Percentiles rank a stretch among this genome's conserved stretches.
Evolutionary conservation across 2,329 filamentous ascomycete species (phyloP).

Genomic region (Neoarthrinium moseri): DNA sequence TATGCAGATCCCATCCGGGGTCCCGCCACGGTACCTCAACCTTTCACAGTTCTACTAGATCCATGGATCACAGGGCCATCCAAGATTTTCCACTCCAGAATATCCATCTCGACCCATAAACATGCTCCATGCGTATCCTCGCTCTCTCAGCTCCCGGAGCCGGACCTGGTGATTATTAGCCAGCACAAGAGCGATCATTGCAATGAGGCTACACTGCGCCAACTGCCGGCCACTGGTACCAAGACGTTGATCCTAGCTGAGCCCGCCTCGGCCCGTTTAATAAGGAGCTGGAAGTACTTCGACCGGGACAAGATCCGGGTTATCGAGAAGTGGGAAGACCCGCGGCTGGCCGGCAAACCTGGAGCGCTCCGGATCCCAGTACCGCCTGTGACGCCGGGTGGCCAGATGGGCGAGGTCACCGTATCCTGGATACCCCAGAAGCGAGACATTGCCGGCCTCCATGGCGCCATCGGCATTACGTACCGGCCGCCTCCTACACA

Average conservation of each 20-base stretch:
- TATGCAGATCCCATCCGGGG: conserved; percentile 23
- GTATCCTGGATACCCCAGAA: conserved; percentile 65
- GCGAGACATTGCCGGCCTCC: conserved; percentile 57
- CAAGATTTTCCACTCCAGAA: conserved; percentile 58
- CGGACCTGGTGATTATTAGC: conserved; percentile 46
- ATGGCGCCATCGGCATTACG: conserved; percentile 70
- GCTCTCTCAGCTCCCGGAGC: conserved; percentile 37
- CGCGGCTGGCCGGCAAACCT: conserved; percentile 30
- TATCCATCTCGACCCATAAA: conserved; percentile 59
- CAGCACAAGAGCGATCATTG: conserved; percentile 63
- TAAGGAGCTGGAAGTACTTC: conserved; percentile 69
- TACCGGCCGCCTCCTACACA: conserved; percentile 56
- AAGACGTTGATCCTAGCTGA: conserved; percentile 66
- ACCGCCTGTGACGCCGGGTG: conserved; percentile 49
- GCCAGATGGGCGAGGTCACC: conserved; percentile 65
- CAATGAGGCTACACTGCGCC: conserved; percentile 65
- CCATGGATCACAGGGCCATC: conserved; percentile 67
- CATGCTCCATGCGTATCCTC: conserved; percentile 56
- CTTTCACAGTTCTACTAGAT: conserved; percentile 69
- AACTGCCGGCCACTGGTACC: conserved; percentile 52
- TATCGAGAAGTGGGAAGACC: conserved; percentile 46
- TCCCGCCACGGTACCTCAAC: conserved; percentile 35
- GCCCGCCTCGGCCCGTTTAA: conserved; percentile 61
- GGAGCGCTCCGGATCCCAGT: conserved; percentile 47
- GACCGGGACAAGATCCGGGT: conserved; percentile 45